phyloP scores from a whole-genome alignment of 1,139 yeast species.

The Debaryomyces nepalensis region DNA sequence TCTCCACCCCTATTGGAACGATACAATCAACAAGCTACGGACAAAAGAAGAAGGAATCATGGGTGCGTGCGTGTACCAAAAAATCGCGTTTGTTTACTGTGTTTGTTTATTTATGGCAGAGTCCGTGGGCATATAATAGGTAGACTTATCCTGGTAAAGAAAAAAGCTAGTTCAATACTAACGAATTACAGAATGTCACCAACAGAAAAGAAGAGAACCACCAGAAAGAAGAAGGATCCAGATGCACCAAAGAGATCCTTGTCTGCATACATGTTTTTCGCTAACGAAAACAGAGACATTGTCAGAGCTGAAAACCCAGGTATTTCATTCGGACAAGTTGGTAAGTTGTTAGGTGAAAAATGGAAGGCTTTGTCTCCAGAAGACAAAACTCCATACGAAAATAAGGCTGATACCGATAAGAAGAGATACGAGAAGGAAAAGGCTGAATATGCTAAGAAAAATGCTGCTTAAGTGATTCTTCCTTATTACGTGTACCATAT shows the following conservation, averaged over 20 bases:
- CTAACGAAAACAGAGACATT: conserved; percentile 94
- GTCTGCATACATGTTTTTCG: conserved; percentile 98
- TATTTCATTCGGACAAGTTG: conserved; percentile 89
- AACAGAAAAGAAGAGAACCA: conserved; percentile 50
- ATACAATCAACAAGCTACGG: conserved; percentile 1
- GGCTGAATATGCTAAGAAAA: conserved; percentile 75
- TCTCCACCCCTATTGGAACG: not conserved
- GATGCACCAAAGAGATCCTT: conserved; percentile 98
- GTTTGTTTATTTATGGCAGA: conserved; percentile 10
- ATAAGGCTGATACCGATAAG: conserved; percentile 93
- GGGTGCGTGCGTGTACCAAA: not conserved
- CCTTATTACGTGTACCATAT: conserved; percentile 13
- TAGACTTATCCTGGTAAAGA: conserved; percentile 1
- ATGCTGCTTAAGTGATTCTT: conserved; percentile 14
- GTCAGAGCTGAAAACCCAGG: conserved; percentile 96
- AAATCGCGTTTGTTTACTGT: conserved; percentile 9
- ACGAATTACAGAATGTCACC: conserved; percentile 23
- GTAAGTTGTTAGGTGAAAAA: conserved; percentile 89
- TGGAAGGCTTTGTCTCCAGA: conserved; percentile 89
- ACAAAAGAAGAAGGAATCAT: conserved; percentile 1
- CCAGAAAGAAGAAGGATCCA: conserved; percentile 78
- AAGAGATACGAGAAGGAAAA: conserved; percentile 96
- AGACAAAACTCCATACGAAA: conserved; percentile 87
- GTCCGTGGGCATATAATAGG: conserved; percentile 7
- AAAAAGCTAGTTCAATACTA: conserved; percentile 3